Conservation (phyloP, 305 asterid species). For the Fraxinus albicans region DNA sequence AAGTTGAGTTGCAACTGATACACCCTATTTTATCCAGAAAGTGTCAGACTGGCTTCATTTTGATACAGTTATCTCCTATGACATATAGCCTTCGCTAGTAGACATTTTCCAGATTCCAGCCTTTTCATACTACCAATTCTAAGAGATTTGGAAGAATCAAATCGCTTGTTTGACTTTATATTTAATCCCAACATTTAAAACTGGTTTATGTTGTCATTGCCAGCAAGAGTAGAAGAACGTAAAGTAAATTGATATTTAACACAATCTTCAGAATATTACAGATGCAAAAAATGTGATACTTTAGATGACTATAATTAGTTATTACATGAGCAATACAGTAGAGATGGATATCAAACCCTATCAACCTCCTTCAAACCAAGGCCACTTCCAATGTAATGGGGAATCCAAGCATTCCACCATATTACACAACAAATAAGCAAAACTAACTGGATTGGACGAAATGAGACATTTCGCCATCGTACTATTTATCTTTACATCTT, state of each 20-base stretch:
- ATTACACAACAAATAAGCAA: conserved; percentile 50
- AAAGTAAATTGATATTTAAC: neutral
- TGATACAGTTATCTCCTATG: no score
- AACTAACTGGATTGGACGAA: conserved; percentile 52
- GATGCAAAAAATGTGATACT: neutral
- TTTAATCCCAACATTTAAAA: neutral
- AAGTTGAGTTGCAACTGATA: no score
- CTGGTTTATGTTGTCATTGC: neutral
- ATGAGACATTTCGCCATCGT: conserved; percentile 40
- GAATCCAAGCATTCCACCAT: conserved; percentile 46
- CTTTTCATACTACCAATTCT: no score
- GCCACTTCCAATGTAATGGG: conserved; percentile 38
- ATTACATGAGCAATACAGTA: conserved; percentile 33
- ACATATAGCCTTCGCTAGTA: no score
- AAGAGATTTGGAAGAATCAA: no score
- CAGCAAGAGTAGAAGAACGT: neutral
- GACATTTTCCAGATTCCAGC: no score
- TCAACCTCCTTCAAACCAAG: conserved; percentile 34
- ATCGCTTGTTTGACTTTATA: no score
- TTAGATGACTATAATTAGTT: conserved; percentile 16
- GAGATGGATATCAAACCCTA: conserved; percentile 36
- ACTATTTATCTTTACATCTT: conserved; percentile 54
- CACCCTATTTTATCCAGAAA: no score
- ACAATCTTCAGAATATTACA: neutral
- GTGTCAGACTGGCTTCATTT: no score